phyloP scores from a whole-genome alignment of 2,329 filamentous ascomycete species.

The Cadophora malorum region DNA sequence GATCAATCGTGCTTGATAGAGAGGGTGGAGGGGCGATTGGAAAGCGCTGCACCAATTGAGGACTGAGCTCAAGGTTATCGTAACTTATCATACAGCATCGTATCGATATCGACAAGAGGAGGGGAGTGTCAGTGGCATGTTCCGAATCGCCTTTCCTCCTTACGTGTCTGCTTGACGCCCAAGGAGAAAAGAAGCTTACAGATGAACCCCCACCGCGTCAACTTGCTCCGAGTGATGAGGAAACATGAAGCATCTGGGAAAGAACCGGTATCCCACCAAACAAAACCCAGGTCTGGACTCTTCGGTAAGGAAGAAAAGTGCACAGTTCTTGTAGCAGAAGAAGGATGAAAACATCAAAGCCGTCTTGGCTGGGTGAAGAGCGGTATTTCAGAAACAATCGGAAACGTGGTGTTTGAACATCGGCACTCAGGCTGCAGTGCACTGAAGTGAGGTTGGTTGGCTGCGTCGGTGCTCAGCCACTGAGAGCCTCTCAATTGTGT shows the following conservation, averaged over 20 bases:
- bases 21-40: slow-evolving; percentile 12
- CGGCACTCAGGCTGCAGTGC: background rate
- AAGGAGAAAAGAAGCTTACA: background rate
- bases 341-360: background rate
- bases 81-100: background rate
- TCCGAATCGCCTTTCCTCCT: slow-evolving; percentile 6
- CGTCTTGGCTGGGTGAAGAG: slow-evolving; percentile 12
- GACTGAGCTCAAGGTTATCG: background rate
- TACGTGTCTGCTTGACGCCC: slow-evolving; percentile 4
- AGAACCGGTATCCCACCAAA: background rate
- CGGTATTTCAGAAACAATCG: slow-evolving; percentile 17
- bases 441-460: background rate
- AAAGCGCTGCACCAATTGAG: background rate
- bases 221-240: background rate
- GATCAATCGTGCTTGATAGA: background rate
- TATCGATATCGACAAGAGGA: slow-evolving; percentile 4
- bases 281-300: background rate
- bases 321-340: slow-evolving; percentile 14
- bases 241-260: slow-evolving; percentile 12
- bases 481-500: background rate
- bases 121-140: background rate
- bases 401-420: slow-evolving; percentile 13
- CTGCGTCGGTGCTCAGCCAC: slow-evolving; percentile 13
- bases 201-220: slow-evolving; percentile 7
- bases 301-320: background rate